Conservation (phyloP, 2,329 filamentous ascomycete species). For the Neonectria neomacrospora region DNA sequence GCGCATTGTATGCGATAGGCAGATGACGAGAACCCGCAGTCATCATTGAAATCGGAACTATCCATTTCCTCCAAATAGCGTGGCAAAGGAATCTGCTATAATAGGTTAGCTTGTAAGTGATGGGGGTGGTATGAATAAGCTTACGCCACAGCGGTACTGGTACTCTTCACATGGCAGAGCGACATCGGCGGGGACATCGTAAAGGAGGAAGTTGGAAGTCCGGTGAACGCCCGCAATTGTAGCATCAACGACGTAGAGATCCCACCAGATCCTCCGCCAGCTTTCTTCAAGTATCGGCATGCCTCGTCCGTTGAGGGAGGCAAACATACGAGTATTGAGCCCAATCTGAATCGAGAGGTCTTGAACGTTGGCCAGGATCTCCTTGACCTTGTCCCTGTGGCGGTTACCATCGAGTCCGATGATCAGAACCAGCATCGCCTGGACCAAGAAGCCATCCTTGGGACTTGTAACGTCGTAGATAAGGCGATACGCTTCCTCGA, state of each 20-base stretch:
- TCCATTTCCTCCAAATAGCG: constrained; percentile 79
- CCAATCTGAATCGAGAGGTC: constrained; percentile 78
- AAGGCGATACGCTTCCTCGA: constrained; percentile 67
- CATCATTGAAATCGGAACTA: constrained; percentile 68
- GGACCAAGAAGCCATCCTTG: constrained; percentile 73
- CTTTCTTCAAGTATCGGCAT: constrained; percentile 80
- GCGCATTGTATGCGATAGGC: constrained; percentile 85
- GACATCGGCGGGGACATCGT: constrained; percentile 73
- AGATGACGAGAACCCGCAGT: constrained; percentile 82
- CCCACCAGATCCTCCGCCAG: constrained; percentile 92
- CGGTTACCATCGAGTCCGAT: constrained; percentile 82
- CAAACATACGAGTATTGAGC: constrained; percentile 76
- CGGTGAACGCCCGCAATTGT: constrained; percentile 84
- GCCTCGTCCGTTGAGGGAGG: constrained; percentile 69
- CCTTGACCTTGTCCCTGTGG: constrained; percentile 73
- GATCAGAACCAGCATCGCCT: constrained; percentile 79
- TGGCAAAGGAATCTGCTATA: constrained; percentile 65
- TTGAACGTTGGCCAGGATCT: constrained; percentile 75
- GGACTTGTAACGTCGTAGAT: constrained; percentile 56
- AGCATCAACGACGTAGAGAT: constrained; percentile 78
- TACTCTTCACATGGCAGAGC: constrained; percentile 83
- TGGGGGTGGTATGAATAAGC: constrained; percentile 26
- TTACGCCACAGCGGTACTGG: constrained; percentile 70
- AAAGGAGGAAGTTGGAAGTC: constrained; percentile 75
- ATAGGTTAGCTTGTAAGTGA: not conserved